Evolutionary conservation across 345 rosid genomes (phyloP).

Genomic region (Citrus maxima): DNA sequence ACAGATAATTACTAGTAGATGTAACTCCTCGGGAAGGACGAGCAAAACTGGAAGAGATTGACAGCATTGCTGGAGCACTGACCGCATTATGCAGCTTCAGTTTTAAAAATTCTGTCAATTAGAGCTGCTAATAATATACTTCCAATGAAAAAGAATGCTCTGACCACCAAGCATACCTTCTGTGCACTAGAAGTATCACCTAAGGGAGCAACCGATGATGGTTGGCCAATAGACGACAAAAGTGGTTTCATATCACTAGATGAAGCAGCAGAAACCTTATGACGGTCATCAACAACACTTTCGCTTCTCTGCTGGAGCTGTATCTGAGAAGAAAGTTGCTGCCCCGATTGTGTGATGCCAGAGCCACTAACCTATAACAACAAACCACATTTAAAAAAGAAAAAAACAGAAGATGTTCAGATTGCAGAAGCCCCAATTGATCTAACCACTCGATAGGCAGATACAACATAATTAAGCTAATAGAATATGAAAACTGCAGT

Average conservation of each 20-base stretch:
- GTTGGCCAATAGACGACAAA: slow-evolving; percentile 37
- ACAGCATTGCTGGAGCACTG: slow-evolving; percentile 40
- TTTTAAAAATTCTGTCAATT: slow-evolving; percentile 5
- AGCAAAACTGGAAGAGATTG: slow-evolving; percentile 56
- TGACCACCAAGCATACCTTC: slow-evolving; percentile 44
- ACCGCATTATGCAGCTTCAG: slow-evolving; percentile 38
- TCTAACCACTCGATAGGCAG: background rate
- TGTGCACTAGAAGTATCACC: slow-evolving; percentile 51
- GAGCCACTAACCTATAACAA: slow-evolving; percentile 48
- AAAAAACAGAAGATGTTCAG: slow-evolving; percentile 4
- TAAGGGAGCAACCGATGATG: slow-evolving; percentile 34
- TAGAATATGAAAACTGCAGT: background rate
- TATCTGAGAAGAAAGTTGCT: slow-evolving; percentile 46
- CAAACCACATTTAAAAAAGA: slow-evolving; percentile 5
- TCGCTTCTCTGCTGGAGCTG: slow-evolving; percentile 64
- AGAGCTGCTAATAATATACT: background rate
- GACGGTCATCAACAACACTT: slow-evolving; percentile 55
- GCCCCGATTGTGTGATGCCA: slow-evolving; percentile 35
- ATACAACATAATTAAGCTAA: background rate
- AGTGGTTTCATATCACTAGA: slow-evolving; percentile 43
- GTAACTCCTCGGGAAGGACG: slow-evolving; percentile 65
- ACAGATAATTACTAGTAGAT: slow-evolving; percentile 65
- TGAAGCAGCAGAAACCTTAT: slow-evolving; percentile 33
- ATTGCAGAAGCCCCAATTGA: background rate
- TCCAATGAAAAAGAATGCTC: background rate